A percentile compares a stretch with the other conserved stretches of the same genome.
These are phyloP conservation scores for Elymus sibiricus DNA, from an alignment of 176 grass and related monocot species.

Conservation along the genomic window DNA sequence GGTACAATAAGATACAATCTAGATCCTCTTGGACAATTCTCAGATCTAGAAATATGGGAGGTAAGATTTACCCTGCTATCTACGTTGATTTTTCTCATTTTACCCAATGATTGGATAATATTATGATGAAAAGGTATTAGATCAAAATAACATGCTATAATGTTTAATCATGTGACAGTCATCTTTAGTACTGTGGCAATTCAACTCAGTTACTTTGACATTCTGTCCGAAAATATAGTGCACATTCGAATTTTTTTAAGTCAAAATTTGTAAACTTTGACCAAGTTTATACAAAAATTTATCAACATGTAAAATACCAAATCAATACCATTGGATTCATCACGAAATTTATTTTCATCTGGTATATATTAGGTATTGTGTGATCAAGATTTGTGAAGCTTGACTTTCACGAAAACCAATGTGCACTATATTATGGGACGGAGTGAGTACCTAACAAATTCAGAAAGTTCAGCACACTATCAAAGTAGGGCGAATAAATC, in stretches of 20 bases:
- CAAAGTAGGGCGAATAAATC: not conserved
- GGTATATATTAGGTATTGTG: too few species aligned
- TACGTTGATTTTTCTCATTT: not conserved
- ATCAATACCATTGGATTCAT: too few species aligned
- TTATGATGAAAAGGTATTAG: not conserved
- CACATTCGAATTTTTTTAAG: too few species aligned
- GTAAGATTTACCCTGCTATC: conserved; percentile 25
- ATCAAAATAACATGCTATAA: not conserved
- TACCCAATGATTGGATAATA: not conserved
- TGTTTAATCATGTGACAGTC: not conserved
- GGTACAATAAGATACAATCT: too few species aligned
- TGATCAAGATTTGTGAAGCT: too few species aligned
- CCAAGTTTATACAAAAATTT: too few species aligned
- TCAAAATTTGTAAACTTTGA: too few species aligned
- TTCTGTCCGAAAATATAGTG: not conserved
- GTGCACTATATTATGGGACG: too few species aligned
- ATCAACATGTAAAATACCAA: too few species aligned
- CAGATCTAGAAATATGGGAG: conserved; percentile 89
- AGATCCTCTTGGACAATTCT: too few species aligned
- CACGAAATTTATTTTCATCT: too few species aligned
- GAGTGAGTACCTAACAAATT: not conserved
- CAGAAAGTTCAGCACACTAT: not conserved
- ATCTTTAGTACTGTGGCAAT: not conserved
- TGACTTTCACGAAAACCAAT: too few species aligned
- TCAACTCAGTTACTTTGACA: not conserved